phyloP scores from a whole-genome alignment of 495 filamentous ascomycete genomes.

The Glarea lozoyensis region DNA sequence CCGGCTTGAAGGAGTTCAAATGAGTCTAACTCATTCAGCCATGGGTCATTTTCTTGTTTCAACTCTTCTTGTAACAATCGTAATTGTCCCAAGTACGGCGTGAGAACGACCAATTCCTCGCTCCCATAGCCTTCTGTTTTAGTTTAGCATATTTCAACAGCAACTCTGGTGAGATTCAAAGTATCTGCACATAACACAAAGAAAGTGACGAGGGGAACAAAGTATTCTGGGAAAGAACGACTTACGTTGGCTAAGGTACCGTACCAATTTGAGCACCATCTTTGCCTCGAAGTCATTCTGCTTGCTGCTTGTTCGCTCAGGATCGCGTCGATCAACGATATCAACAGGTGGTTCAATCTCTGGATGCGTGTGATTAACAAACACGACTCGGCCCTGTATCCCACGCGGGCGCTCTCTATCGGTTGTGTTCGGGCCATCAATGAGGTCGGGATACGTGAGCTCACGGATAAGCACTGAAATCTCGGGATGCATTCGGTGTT shows the following conservation, averaged over 20 bases:
- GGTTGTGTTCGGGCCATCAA: conserved; percentile 46
- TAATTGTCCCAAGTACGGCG: conserved; percentile 65
- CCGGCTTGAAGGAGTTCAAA: conserved; percentile 55
- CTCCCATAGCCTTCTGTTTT: conserved; percentile 65
- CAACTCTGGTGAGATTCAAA: conserved; percentile 57
- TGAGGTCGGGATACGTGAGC: conserved; percentile 56
- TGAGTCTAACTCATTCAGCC: conserved; percentile 63
- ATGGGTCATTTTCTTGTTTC: conserved; percentile 37
- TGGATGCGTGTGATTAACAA: conserved; percentile 50
- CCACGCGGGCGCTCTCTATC: conserved; percentile 44
- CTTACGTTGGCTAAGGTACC: background rate
- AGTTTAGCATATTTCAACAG: conserved; percentile 58
- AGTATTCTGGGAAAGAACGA: too few relatives aligned
- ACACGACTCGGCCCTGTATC: conserved; percentile 53
- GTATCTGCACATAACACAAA: too few relatives aligned
- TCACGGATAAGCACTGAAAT: conserved; percentile 52
- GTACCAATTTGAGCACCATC: background rate
- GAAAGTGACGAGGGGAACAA: too few relatives aligned
- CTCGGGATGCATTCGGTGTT: conserved; percentile 65
- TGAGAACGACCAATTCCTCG: conserved; percentile 56
- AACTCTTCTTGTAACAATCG: conserved; percentile 43
- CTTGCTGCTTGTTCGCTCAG: conserved; percentile 13
- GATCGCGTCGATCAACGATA: conserved; percentile 43
- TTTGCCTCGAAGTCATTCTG: background rate
- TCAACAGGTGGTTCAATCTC: conserved; percentile 37